Base-by-base conservation (phyloP, 345 rosid species). In the Eucalyptus brandiana region DNA sequence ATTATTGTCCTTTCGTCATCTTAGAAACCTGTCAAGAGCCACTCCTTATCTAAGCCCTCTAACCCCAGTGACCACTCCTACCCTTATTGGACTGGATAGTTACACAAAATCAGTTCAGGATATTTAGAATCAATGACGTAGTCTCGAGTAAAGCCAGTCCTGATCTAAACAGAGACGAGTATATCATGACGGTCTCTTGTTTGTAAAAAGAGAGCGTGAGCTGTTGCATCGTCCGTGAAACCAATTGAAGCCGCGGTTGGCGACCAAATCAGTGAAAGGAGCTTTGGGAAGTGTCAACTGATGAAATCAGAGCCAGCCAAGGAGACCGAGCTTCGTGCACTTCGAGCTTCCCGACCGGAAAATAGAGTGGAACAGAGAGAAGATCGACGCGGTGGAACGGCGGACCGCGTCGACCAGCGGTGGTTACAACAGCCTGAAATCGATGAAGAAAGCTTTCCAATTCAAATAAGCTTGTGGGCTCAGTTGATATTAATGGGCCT, bases 51-150 rank as follows among this genome's bases (percentile, higher is more conserved):
- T 9, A 56, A 56, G 9, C 13, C 62, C 6, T 24, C 2, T 24
- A 24, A 56, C 1, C 30, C 6, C 6, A 56, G 13, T 24, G 13
- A 56, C 1, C 62, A 56, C 30, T 56, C 13, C 0, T 2, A 0
- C 3, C 1, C 62, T 23, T 3, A 5, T 56, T 56, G 2, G 6
- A 56, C 13, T 24, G 0, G 13, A 0, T 56, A 0, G 1, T 56
- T 56, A 60, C 32, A 6, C 12, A 1, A 60, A 60, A 28, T 60
- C 17, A 28, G 8, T 60, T 60, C 9, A 28, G 1, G 17, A 60
- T 28, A 13, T 60, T 60, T 6, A 12, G 34, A 60, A 60, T 60
- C 69, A 28, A 60, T 28, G 69, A 60, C 15, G 0, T 12, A 60
- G 69, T 28, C 32, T 60, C 32, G 2, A 60, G 15, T 60, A 28